A percentile compares a stretch with the other conserved stretches of the same genome.
These are phyloP conservation scores for Aquilaria agallochum DNA, from an alignment of 441 rosid genomes.

Conservation along the genomic window DNA sequence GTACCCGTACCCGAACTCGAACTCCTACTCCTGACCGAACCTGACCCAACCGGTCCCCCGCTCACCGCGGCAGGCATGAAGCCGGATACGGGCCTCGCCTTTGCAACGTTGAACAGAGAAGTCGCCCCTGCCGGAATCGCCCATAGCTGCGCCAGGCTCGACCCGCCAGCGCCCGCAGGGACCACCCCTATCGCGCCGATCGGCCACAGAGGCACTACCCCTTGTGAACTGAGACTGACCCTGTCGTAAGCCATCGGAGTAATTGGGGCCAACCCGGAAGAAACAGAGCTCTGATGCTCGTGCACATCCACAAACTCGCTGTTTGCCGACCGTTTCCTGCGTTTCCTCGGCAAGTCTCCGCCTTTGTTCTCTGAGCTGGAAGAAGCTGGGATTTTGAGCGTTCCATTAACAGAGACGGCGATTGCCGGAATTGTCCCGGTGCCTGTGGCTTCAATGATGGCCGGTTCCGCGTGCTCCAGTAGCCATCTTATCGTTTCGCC, in stretches of 20 bases:
- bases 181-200: conserved; percentile 27
- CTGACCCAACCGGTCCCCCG: conserved; percentile 12
- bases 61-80: conserved; percentile 32
- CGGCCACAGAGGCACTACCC: conserved; percentile 55
- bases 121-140: conserved; percentile 38
- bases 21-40: background rate
- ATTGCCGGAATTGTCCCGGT: conserved; percentile 79
- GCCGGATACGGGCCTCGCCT: conserved; percentile 33
- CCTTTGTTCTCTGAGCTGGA: conserved; percentile 20
- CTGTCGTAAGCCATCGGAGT: conserved; percentile 19
- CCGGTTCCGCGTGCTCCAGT: conserved; percentile 53
- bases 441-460: conserved; percentile 67
- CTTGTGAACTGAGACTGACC: conserved; percentile 23
- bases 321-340: conserved; percentile 43
- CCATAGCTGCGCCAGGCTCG: conserved; percentile 47
- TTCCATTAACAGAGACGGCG: conserved; percentile 67
- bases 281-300: conserved; percentile 29
- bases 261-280: conserved; percentile 70
- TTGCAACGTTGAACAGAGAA: conserved; percentile 32
- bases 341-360: conserved; percentile 27
- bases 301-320: conserved; percentile 47
- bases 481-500: conserved; percentile 74
- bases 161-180: conserved; percentile 25
- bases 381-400: conserved; percentile 54
- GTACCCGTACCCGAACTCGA: conserved; percentile 19